Evolutionary conservation across 2,329 filamentous ascomycete species (phyloP), one percentile per base, ranked within the genome.

Genomic region (Didymella pomorum): DNA sequence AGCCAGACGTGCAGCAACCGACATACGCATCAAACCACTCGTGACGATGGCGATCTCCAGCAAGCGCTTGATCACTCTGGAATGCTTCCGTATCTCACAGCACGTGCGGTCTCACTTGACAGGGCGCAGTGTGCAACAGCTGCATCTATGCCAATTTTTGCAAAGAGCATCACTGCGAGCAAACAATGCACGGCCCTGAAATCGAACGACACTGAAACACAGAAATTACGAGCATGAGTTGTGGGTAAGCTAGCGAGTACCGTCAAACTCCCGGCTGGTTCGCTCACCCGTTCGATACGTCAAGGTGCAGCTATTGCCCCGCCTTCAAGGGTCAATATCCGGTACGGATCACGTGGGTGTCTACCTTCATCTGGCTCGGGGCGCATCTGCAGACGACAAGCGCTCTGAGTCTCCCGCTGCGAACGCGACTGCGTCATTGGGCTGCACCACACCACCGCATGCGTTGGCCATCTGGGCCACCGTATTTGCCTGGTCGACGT

Each of bases 1-100:
- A 72, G 71, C 63, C 56, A 63, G 56, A 70, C 69, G 64, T 72
- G 70, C 70, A 73, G 68, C 58, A 62, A 63, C 64, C 66, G 62
- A 66, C 66, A 61, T 66, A 51, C 52, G 56, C 56, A 62, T 58
- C 64, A 60, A 56, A 52, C 56, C 64, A 62, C 50, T 63, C 61
- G 66, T 62, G 63, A 66, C 64, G 57, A 51, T 59, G 44, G 48
- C 61, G 43, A 56, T 59, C 58, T 62, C 52, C 58, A 61, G 29
- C 48, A 55, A 50, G 23, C 45, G 35, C 37, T 48, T 41, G 20
- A 35, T 50, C 49, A 37, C 58, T 56, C 62, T 64, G 61, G 63
- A 60, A 58, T 67, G 59, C 58, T 52, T 57, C 57, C 48, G 35
- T 44, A 52, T 68, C 52, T 50, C 59, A 66, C 68, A 60, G 65